Base-by-base conservation (phyloP, 2,329 filamentous ascomycete species). In the Pseudogymnoascus sp. region DNA sequence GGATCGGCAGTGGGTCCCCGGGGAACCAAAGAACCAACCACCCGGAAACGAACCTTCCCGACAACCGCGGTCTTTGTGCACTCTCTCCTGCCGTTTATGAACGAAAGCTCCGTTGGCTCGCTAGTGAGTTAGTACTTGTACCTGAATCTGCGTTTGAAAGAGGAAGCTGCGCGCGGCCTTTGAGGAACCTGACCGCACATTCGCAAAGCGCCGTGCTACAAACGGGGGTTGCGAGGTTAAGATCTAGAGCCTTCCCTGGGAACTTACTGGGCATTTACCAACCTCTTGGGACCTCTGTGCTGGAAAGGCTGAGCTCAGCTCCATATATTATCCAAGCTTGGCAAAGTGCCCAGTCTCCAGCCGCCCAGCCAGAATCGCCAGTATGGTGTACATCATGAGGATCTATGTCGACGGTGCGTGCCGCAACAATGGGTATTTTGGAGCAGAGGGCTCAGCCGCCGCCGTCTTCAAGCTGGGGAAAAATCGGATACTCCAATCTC, bases 401-500 rank as follows among this genome's bases (percentile, higher is more conserved):
- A 72, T 77, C 60, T 67, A 70, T 21, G 70, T 74, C 31, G 74
- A 77, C 46, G 75, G 76, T 5, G 72, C 67, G 11, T 75, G 73
- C 53, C 67, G 72, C 5, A 75, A 76, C 11, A 76, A 76, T 62
- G 75, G 73, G 13, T 29, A 65, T 1, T 13, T 33, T 0, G 46
- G 61, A 10, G 64, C 72, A 2, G 67, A 71, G 7, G 75, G 71
- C 21, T 73, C 72, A 29, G 73, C 73, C 4, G 74, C 74, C 2
- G 72, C 70, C 35, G 70, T 72, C 29, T 63, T 72, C 26, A 56
- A 66, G 60, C 7, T 3, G 37, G 37, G 15, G 37, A n/a, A 37
- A 15, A 37, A 37, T 5, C 3, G 50, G 17, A 15, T 35, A 61
- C 19, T 66, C 65, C 6, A 38, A 50, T 40, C 5, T 26, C 21